A percentile compares a stretch with the other conserved stretches of the same genome.
Evolutionary conservation across 164 flowering plant genomes (phyloP).

Genomic region (Magnolia kwangsiensis): DNA sequence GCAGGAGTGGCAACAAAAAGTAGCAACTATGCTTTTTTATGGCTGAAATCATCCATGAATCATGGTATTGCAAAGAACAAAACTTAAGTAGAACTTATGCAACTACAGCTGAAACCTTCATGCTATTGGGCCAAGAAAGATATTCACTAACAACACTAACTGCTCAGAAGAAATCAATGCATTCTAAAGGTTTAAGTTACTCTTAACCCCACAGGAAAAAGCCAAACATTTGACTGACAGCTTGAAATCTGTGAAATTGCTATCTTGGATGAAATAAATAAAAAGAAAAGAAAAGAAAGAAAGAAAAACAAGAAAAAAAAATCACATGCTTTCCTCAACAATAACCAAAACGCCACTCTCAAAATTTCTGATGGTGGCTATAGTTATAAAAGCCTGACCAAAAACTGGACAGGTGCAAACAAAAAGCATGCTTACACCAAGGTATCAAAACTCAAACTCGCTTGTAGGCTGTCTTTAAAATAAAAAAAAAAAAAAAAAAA

Average conservation of each 20-base stretch:
- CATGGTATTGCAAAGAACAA: too few relatives aligned
- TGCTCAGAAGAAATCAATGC: not conserved
- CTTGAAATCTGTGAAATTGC: not conserved
- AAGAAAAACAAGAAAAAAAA: too few relatives aligned
- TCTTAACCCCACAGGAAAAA: not conserved
- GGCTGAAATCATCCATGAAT: not conserved
- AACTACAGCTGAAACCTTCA: not conserved
- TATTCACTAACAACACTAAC: not conserved
- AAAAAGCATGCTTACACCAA: too few relatives aligned
- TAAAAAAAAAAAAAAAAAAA: too few relatives aligned
- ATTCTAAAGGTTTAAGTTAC: not conserved
- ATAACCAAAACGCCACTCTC: too few relatives aligned
- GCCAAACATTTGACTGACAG: not conserved
- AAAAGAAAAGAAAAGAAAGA: too few relatives aligned
- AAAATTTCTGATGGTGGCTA: too few relatives aligned
- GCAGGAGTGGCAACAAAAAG: not conserved
- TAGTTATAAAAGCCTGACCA: too few relatives aligned
- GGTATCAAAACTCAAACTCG: too few relatives aligned
- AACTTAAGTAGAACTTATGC: not conserved
- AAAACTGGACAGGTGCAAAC: too few relatives aligned
- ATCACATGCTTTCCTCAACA: too few relatives aligned
- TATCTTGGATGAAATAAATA: not conserved
- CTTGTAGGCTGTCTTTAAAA: too few relatives aligned
- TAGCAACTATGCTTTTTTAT: not conserved
- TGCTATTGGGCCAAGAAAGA: not conserved